Evolutionary conservation across 441 rosid genomes (phyloP), one percentile per base, ranked within the genome.

Genomic region (Aquilaria agallochum): DNA sequence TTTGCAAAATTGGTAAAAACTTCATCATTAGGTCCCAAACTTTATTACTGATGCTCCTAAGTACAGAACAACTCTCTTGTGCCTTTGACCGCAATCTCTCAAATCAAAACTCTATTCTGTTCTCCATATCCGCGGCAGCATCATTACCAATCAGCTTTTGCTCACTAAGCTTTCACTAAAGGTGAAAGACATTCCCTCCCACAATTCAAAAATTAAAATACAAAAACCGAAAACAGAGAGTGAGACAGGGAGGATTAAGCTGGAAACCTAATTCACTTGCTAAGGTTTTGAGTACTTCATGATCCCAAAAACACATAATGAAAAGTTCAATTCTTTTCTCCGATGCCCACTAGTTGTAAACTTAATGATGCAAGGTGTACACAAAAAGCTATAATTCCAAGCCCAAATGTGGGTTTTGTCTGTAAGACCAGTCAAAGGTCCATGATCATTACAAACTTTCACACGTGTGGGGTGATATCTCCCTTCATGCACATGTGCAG

Each of bases 111-210:
- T 60, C 71, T 75, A 68, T 50, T 67, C 71, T 68, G 76, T 77
- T 84, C 81, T 64, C 79, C 56, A 72, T 70, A 63, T 72, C 76
- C 85, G 66, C 72, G 73, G 72, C 89, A 87, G 69, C 78, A 82
- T 83, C 84, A 84, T 92, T 86, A 51, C 93, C 50, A 46, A 53
- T 62, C 31, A 50, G 58, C 31, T 79, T 73, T 67, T 55, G 15
- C 65, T 59, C 75, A 67, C 66, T 50, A 58, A 61, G 74, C 74
- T 72, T 75, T 81, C 80, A 60, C 65, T 71, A 73, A 74, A 82
- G 83, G 68, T 64, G 53, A 73, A 70, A 62, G 78, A 60, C 75
- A 79, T 68, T 74, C 79, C 81, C 68, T 65, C 50, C 66, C 50
- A 42, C 55, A 63, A 59, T 36, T 36, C 42, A 36, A 36, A 36